Evolutionary conservation across 495 filamentous ascomycete species (phyloP).

Genomic region (Glarea lozoyensis): DNA sequence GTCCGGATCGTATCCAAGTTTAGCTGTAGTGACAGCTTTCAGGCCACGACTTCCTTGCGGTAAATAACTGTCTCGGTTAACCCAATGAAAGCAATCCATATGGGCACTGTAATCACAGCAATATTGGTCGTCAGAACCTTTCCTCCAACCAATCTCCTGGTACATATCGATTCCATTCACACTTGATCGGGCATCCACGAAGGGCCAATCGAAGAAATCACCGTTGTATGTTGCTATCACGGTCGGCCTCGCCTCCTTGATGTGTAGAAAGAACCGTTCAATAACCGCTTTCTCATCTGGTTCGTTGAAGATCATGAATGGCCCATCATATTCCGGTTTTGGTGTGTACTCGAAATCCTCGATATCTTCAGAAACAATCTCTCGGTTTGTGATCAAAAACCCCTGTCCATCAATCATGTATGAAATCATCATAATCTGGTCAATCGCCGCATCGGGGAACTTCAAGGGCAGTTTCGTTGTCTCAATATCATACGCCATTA

Average conservation of each 20-base stretch:
- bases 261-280: slow-evolving; percentile 89
- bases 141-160: slow-evolving; percentile 91
- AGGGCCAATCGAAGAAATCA: slow-evolving; percentile 99
- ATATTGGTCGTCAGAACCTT: slow-evolving; percentile 91
- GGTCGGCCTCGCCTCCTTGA: slow-evolving; percentile 89
- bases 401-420: slow-evolving; percentile 99
- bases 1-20: slow-evolving; percentile 96
- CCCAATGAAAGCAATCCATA: slow-evolving; percentile 99
- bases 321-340: slow-evolving; percentile 88
- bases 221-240: slow-evolving; percentile 99
- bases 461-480: slow-evolving; percentile 95
- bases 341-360: slow-evolving; percentile 97
- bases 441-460: slow-evolving; percentile 91
- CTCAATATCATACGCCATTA: slow-evolving; percentile 97
- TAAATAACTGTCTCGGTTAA: slow-evolving; percentile 96
- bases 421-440: slow-evolving; percentile 99
- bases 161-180: slow-evolving; percentile 99
- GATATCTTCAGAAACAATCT: slow-evolving; percentile 97
- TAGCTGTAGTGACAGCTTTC: slow-evolving; percentile 95
- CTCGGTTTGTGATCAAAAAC: slow-evolving; percentile 95
- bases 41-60: slow-evolving; percentile 95
- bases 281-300: slow-evolving; percentile 82
- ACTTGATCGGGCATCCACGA: slow-evolving; percentile 87
- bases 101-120: slow-evolving; percentile 91
- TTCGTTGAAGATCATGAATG: slow-evolving; percentile 97